These are phyloP conservation scores for Penicillium verhagenii DNA, from an alignment of 495 filamentous ascomycete genomes.

Conservation along the genomic window DNA sequence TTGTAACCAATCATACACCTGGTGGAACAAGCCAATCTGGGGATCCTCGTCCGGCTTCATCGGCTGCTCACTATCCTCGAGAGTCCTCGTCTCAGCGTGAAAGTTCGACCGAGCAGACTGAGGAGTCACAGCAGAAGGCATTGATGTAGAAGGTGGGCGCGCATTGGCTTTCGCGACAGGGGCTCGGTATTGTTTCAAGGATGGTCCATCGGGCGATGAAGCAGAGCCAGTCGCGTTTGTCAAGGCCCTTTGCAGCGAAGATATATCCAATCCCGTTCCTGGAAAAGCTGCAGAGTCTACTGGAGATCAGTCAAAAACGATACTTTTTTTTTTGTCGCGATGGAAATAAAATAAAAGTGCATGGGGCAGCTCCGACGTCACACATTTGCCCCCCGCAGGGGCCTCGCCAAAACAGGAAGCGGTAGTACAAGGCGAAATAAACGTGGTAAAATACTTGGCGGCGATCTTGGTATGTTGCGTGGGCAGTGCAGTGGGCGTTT, in stretches of 20 bases:
- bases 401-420: neutral
- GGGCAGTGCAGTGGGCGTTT: neutral
- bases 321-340: neutral
- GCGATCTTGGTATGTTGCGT: neutral
- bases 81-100: conserved; percentile 19
- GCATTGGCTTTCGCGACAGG: conserved; percentile 28
- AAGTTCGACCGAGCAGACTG: conserved; percentile 21
- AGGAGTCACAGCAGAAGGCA: conserved; percentile 29
- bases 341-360: neutral
- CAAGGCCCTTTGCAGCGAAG: conserved; percentile 25
- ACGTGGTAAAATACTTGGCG: conserved; percentile 2
- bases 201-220: conserved; percentile 23
- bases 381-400: neutral
- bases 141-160: conserved; percentile 24
- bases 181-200: conserved; percentile 28
- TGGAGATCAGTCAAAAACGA: neutral
- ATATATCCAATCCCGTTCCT: conserved; percentile 30
- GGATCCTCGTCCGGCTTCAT: conserved; percentile 33
- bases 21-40: conserved; percentile 55
- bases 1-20: conserved; percentile 78
- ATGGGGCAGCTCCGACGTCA: neutral
- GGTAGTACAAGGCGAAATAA: neutral
- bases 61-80: conserved; percentile 28
- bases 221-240: conserved; percentile 23
- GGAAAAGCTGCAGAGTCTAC: conserved; percentile 29